Evolutionary conservation across 2,329 filamentous ascomycete species (phyloP), one percentile per base, ranked within the genome.

Genomic region (Zasmidium citrigriseum): DNA sequence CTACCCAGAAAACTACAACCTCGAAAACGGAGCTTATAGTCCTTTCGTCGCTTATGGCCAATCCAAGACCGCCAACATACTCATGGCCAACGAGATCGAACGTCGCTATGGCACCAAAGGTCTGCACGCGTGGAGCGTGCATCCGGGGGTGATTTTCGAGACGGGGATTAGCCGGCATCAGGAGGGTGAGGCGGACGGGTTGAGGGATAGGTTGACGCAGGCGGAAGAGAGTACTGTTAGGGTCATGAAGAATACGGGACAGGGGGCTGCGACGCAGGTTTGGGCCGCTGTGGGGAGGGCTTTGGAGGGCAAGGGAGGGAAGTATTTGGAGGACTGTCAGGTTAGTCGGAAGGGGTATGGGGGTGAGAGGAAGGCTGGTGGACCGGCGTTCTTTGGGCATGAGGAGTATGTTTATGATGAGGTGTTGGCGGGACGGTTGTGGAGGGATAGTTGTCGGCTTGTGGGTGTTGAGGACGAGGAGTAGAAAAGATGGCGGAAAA

Each of bases 61-160:
- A 60, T 73, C 73, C 49, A 86, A 85, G 62, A 75, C 76, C 1
- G 81, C 82, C 16, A 82, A 80, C 58, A 74, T 83, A 16, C 80
- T 75, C 63, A 77, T 80, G 58, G 77, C 81, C 1, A 82, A 79
- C 58, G 75, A 81, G 52, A 76, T 84, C 27, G 81, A 84, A 25
- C 74, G 81, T 1, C 73, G 72, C 1, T 83, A 81, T 62, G 79
- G 77, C 1, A 20, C 67, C 0, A 65, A 69, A 2, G 77, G 78
- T 5, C 61, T 84, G 0, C 81, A 81, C 55, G 80, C 75, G 0
- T 68, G 70, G 16, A 75, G 73, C n/a, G 56, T 82, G 2, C 77
- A 82, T 54, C 82, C 82, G 0, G 58, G 58, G 14, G 38, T 57
- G 2, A 57, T 60, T 21, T 50, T 60, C 16, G 49, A 53, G 34